These are phyloP conservation scores for Dicorynia guianensis DNA, from an alignment of 306 rosid genomes.

Conservation along the genomic window DNA sequence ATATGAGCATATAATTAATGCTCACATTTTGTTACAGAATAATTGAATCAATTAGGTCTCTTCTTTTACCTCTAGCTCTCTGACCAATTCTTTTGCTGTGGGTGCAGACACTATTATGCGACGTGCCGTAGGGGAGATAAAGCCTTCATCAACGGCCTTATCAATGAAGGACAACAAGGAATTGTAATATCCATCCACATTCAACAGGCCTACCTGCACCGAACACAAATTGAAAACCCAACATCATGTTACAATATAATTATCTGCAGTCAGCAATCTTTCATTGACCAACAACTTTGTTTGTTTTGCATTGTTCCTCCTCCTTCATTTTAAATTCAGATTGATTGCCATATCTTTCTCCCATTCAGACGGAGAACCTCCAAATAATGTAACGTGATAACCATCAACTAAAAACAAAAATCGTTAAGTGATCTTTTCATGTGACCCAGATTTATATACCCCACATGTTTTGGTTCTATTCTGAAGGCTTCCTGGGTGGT, in stretches of 20 bases:
- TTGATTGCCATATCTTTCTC: slow-evolving; percentile 56
- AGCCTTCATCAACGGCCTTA: slow-evolving; percentile 86
- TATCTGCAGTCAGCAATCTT: slow-evolving; percentile 10
- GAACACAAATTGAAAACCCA: neutral
- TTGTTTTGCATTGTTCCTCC: slow-evolving; percentile 31
- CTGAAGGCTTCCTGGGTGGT: slow-evolving; percentile 25
- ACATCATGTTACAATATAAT: neutral
- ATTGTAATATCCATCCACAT: slow-evolving; percentile 81
- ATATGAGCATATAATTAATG: no score
- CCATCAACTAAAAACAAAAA: slow-evolving; percentile 47
- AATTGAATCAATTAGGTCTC: no score
- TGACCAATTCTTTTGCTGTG: slow-evolving; percentile 68
- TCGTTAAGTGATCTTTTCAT: slow-evolving; percentile 61
- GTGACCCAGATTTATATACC: slow-evolving; percentile 61
- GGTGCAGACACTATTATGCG: slow-evolving; percentile 84
- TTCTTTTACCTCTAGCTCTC: slow-evolving; percentile 71
- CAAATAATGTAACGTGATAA: slow-evolving; percentile 62
- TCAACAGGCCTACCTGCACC: slow-evolving; percentile 77
- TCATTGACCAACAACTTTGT: slow-evolving; percentile 59
- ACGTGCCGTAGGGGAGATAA: slow-evolving; percentile 76
- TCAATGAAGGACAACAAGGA: slow-evolving; percentile 72
- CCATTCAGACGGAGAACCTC: slow-evolving; percentile 74
- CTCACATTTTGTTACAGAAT: no score
- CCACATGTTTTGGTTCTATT: slow-evolving; percentile 71
- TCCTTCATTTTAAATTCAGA: neutral